These are phyloP conservation scores for Aspergillus tubingensis DNA, from an alignment of 2,329 filamentous ascomycete genomes.

Conservation along the genomic window DNA sequence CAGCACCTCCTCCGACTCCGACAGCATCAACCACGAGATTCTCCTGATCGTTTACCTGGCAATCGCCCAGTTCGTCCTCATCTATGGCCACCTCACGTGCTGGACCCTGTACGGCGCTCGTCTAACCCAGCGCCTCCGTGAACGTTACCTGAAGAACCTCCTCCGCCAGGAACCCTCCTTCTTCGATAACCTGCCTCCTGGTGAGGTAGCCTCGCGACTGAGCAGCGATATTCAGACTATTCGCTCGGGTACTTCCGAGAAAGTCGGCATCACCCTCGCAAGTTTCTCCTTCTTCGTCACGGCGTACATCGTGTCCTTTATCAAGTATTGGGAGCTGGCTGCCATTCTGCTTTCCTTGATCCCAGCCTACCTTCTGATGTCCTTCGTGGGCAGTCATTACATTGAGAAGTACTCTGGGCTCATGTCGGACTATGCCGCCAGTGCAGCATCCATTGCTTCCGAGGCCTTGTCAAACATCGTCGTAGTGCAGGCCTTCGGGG, in stretches of 20 bases:
- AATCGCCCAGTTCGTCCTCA: slow-evolving; percentile 62
- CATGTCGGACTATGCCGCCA: slow-evolving; percentile 57
- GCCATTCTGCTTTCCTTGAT: slow-evolving; percentile 65
- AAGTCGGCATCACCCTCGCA: slow-evolving; percentile 66
- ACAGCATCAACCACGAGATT: slow-evolving; percentile 54
- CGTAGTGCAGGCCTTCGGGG: slow-evolving; percentile 66
- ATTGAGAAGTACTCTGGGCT: slow-evolving; percentile 52
- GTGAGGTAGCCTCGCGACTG: slow-evolving; percentile 64
- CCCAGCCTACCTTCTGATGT: slow-evolving; percentile 64
- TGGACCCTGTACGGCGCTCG: slow-evolving; percentile 67
- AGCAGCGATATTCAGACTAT: slow-evolving; percentile 68
- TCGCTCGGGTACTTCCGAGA: slow-evolving; percentile 69
- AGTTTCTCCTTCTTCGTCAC: slow-evolving; percentile 67
- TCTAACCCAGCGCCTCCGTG: slow-evolving; percentile 63
- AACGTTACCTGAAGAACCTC: slow-evolving; percentile 60
- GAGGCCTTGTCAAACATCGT: slow-evolving; percentile 62
- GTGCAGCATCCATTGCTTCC: slow-evolving; percentile 63
- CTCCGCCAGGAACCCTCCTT: slow-evolving; percentile 64
- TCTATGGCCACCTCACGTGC: slow-evolving; percentile 65
- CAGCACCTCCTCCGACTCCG: slow-evolving; percentile 21
- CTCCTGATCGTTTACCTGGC: slow-evolving; percentile 64
- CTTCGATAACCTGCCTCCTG: slow-evolving; percentile 64
- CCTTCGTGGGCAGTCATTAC: slow-evolving; percentile 57
- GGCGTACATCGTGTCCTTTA: slow-evolving; percentile 67
- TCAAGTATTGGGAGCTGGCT: slow-evolving; percentile 63